Conservation (phyloP, 805 yeast species). For the Kurtzmaniella fragi region DNA sequence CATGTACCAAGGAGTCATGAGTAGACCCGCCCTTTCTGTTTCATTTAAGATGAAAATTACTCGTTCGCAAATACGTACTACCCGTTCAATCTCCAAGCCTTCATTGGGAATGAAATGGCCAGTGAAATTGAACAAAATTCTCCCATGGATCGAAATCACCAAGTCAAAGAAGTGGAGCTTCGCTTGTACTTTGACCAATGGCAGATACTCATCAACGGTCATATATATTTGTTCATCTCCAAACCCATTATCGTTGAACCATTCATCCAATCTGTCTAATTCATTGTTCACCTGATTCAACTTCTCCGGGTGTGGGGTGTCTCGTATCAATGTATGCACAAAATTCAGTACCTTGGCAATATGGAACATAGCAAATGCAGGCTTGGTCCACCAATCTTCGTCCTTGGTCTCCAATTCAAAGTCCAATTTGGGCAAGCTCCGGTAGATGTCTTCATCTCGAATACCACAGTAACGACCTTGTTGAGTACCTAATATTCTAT, state of each 20-base stretch:
- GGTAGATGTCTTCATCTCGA: conserved; percentile 30
- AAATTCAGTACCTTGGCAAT: conserved; percentile 35
- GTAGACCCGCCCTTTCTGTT: conserved; percentile 20
- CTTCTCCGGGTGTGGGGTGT: conserved; percentile 21
- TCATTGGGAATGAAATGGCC: conserved; percentile 25
- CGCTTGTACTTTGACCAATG: conserved; percentile 29
- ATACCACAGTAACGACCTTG: conserved; percentile 42
- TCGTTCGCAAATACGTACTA: conserved; percentile 25
- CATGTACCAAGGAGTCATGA: conserved; percentile 50
- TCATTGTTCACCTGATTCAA: conserved; percentile 29
- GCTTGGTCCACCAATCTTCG: conserved; percentile 47
- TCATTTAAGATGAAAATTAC: conserved; percentile 24
- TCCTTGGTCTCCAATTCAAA: conserved; percentile 20
- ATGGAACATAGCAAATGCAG: conserved; percentile 42
- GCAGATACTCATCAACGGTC: conserved; percentile 2
- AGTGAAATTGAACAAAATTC: conserved; percentile 24
- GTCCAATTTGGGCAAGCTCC: conserved; percentile 26
- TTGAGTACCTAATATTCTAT: conserved; percentile 48
- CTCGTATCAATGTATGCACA: conserved; percentile 25
- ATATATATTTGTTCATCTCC: conserved; percentile 13
- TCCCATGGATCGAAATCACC: conserved; percentile 31
- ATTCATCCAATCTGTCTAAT: conserved; percentile 19
- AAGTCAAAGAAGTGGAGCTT: conserved; percentile 36
- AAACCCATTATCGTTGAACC: conserved; percentile 34
- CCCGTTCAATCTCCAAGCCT: conserved; percentile 26